These are phyloP conservation scores for Beauveria bassiana DNA, from an alignment of 2,329 filamentous ascomycete species.

Conservation along the genomic window DNA sequence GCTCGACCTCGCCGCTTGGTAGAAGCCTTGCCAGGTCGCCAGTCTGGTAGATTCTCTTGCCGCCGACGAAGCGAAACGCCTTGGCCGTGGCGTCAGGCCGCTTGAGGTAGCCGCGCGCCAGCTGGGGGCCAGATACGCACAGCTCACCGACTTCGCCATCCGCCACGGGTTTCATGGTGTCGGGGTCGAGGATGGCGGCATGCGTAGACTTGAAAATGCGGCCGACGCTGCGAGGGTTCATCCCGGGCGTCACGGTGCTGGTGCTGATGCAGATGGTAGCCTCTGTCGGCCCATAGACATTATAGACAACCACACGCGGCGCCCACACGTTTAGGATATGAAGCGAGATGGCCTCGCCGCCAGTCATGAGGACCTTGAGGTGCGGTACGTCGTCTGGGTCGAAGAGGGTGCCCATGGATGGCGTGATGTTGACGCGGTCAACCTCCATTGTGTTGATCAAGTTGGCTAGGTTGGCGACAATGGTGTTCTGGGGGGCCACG, in stretches of 20 bases:
- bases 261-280: not conserved
- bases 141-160: not conserved
- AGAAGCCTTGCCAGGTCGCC: constrained; percentile 14
- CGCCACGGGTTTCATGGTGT: not conserved
- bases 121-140: not conserved
- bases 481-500: constrained; percentile 13
- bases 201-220: not conserved
- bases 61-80: not conserved
- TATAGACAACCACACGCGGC: not conserved
- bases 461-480: constrained; percentile 8
- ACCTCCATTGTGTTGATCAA: constrained; percentile 9
- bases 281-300: not conserved
- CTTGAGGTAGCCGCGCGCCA: not conserved
- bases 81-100: not conserved
- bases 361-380: not conserved
- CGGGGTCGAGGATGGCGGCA: not conserved
- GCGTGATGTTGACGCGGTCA: not conserved
- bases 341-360: not conserved
- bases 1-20: constrained; percentile 14
- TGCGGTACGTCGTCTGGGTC: not conserved
- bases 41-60: not conserved
- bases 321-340: not conserved
- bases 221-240: not conserved
- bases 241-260: not conserved
- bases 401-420: not conserved